These are phyloP conservation scores for Suillus variegatus DNA, from an alignment of 768 basidiomycete species.

Conservation along the genomic window DNA sequence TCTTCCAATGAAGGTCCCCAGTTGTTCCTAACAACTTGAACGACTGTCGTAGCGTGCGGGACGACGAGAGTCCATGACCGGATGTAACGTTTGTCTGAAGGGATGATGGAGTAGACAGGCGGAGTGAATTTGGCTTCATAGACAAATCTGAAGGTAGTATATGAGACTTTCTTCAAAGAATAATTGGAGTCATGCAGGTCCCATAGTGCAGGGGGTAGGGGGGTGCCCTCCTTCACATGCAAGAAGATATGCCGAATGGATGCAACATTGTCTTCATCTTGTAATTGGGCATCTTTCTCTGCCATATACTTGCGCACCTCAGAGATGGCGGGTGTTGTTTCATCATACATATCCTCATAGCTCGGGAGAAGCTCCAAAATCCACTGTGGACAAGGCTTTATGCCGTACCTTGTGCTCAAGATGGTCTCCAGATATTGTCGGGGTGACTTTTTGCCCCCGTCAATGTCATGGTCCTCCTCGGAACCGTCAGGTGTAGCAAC, in stretches of 20 bases:
- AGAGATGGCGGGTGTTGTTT: background rate
- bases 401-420: background rate
- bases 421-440: background rate
- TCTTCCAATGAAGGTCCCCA: background rate
- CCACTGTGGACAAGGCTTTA: background rate
- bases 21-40: background rate
- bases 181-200: background rate
- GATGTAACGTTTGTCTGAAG: background rate
- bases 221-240: background rate
- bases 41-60: background rate
- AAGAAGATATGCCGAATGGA: background rate
- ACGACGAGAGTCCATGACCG: background rate
- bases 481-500: background rate
- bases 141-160: background rate
- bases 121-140: background rate
- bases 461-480: background rate
- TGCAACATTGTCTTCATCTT: background rate
- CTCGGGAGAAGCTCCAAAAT: background rate
- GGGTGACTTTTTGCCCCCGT: background rate
- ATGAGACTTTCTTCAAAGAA: background rate
- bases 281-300: background rate
- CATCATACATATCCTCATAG: background rate
- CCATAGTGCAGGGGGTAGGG: background rate
- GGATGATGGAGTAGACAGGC: background rate
- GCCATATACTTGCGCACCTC: background rate